phyloP scores from a whole-genome alignment of 352 stramenopile genomes.

The Saprolegnia parasitica region DNA sequence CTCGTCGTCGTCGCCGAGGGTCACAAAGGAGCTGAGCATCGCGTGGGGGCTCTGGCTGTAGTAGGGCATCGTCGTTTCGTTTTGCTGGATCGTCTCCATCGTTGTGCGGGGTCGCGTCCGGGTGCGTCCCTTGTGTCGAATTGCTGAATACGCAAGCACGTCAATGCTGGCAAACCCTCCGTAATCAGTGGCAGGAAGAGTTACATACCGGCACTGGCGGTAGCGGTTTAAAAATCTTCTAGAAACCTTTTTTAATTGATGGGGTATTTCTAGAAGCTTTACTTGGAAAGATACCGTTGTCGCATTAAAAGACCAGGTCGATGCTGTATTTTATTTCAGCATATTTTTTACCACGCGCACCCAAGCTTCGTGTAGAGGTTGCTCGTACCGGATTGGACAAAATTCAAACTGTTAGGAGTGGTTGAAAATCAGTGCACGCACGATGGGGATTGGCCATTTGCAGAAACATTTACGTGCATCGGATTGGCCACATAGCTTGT shows the following conservation, averaged over 20 bases:
- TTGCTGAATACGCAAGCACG: constrained; percentile 17
- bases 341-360: not conserved
- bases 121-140: not conserved
- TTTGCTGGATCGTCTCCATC: constrained; percentile 1
- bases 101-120: not conserved
- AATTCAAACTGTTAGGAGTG: no score
- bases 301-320: not conserved
- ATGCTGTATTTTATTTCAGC: not conserved
- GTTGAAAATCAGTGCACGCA: no score
- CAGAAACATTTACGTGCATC: no score
- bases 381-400: no score
- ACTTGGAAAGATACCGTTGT: not conserved
- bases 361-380: not conserved
- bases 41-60: not conserved
- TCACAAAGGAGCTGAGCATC: constrained; percentile 4
- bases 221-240: not conserved
- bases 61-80: not conserved
- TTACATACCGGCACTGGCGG: not conserved
- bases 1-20: not conserved
- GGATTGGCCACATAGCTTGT: no score
- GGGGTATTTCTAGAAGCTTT: not conserved
- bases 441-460: no score
- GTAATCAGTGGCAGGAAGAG: constrained; percentile 10
- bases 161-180: not conserved
- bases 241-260: not conserved